Base-by-base conservation (phyloP, 164 flowering plant species). In the Vitis riparia region DNA sequence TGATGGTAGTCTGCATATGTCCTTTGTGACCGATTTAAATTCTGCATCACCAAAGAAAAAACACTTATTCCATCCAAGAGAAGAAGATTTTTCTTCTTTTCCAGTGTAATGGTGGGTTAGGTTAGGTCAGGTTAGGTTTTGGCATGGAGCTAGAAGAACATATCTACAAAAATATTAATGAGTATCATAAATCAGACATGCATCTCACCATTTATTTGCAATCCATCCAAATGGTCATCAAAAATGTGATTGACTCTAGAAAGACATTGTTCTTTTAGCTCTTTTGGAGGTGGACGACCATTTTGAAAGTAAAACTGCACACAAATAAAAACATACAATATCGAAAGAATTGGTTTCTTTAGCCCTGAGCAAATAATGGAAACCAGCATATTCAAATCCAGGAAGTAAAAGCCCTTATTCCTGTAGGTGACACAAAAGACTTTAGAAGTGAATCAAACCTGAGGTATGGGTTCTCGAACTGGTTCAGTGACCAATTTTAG, bases 291-390 rank as follows among this genome's bases (percentile, higher is more conserved):
- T 9, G 97, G 97, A 55, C 84, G 90, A 9, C 97, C 98, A 87
- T 93, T 84, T 79, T 83, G 85, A 71, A 91, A 93, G 75, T 89
- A 93, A 76, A 93, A 93, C 98, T 93, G 89, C 83, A 82, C 77
- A 51, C 59, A n/a, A 16, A 73, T 23, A 66, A 65, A 11, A 23
- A 1, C 51, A 32, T 47, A 13, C 17, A 53, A 16, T 8, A 13
- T 53, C 23, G 16, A 11, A 47, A 60, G 16, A 63, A 55, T 23
- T 23, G 27, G 19, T 16, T 12, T 8, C 27, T 23, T 6, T 32
- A 13, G 11, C 7, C 16, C 50, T 52, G 37, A 49, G 27, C 9
- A 11, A 5, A 58, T 14, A 44, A 16, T 4, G 11, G 19, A 68
- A 59, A 50, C 32, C 17, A 48, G 13, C 11, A 16, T 49, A 9